phyloP scores from a whole-genome alignment of 257 asterid genomes.

The Agastache rugosa region DNA sequence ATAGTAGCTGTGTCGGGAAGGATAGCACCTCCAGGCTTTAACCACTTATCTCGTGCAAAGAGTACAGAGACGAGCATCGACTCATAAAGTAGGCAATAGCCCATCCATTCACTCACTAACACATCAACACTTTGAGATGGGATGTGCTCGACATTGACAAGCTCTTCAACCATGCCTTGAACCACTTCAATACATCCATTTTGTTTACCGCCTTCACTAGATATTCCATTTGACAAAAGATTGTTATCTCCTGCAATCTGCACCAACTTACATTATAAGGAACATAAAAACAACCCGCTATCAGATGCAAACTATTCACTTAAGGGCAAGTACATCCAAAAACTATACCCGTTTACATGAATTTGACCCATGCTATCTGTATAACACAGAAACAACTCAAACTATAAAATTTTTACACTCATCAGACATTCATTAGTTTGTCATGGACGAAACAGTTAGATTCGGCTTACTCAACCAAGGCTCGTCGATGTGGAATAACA shows the following conservation, averaged over 20 bases:
- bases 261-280: slow-evolving; percentile 31
- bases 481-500: too few species aligned
- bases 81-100: slow-evolving; percentile 95
- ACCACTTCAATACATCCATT: slow-evolving; percentile 71
- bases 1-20: slow-evolving; percentile 96
- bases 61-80: slow-evolving; percentile 92
- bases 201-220: slow-evolving; percentile 35
- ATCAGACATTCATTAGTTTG: too few species aligned
- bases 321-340: too few species aligned
- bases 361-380: too few species aligned
- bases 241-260: slow-evolving; percentile 86
- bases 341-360: too few species aligned
- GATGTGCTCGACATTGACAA: slow-evolving; percentile 48
- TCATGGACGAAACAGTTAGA: too few species aligned
- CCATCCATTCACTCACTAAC: slow-evolving; percentile 97
- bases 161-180: slow-evolving; percentile 92
- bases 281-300: slow-evolving; percentile 18
- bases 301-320: slow-evolving; percentile 8
- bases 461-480: too few species aligned
- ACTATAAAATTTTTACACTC: too few species aligned
- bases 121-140: slow-evolving; percentile 79
- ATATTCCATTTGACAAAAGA: slow-evolving; percentile 47
- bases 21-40: slow-evolving; percentile 95
- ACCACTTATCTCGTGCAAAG: slow-evolving; percentile 91
- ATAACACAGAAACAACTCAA: too few species aligned